These are phyloP conservation scores for Danielia oregonensis DNA, from an alignment of 805 yeast genomes.

Conservation along the genomic window DNA sequence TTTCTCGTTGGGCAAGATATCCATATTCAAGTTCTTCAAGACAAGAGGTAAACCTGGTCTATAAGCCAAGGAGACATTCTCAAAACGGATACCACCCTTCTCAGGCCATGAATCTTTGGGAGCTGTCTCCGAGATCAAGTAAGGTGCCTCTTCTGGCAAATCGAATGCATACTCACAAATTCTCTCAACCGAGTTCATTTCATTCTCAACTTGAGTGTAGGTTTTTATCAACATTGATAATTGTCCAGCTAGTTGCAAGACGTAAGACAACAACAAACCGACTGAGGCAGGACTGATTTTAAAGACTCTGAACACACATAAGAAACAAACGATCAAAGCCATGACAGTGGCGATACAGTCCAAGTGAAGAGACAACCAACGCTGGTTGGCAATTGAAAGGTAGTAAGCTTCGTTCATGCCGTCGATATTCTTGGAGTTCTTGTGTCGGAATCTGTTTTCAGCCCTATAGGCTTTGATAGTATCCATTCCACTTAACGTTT, in stretches of 20 bases:
- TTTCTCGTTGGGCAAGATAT: constrained; percentile 55
- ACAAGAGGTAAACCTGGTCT: constrained; percentile 61
- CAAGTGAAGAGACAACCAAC: constrained; percentile 60
- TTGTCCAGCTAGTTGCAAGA: constrained; percentile 51
- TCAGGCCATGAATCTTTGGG: constrained; percentile 52
- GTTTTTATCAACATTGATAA: constrained; percentile 61
- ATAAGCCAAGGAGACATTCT: constrained; percentile 49
- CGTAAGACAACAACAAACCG: constrained; percentile 66
- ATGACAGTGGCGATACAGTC: constrained; percentile 52
- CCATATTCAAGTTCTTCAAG: constrained; percentile 42
- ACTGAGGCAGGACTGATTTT: constrained; percentile 56
- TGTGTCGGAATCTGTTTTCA: constrained; percentile 43
- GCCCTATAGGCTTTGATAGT: constrained; percentile 61
- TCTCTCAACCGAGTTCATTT: constrained; percentile 75
- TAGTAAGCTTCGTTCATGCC: constrained; percentile 66
- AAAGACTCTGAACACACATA: constrained; percentile 61
- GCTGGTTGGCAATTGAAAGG: constrained; percentile 60
- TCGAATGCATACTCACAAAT: constrained; percentile 60
- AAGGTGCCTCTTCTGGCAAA: constrained; percentile 66
- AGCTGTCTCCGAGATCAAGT: constrained; percentile 40
- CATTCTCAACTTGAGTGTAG: constrained; percentile 69
- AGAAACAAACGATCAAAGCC: constrained; percentile 51
- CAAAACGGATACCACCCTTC: constrained; percentile 44
- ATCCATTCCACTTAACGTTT: constrained; percentile 59
- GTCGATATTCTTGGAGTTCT: constrained; percentile 47